Evolutionary conservation across 192 early-diverging fungal species (phyloP).

Genomic region (Backusella tarrabulga): DNA sequence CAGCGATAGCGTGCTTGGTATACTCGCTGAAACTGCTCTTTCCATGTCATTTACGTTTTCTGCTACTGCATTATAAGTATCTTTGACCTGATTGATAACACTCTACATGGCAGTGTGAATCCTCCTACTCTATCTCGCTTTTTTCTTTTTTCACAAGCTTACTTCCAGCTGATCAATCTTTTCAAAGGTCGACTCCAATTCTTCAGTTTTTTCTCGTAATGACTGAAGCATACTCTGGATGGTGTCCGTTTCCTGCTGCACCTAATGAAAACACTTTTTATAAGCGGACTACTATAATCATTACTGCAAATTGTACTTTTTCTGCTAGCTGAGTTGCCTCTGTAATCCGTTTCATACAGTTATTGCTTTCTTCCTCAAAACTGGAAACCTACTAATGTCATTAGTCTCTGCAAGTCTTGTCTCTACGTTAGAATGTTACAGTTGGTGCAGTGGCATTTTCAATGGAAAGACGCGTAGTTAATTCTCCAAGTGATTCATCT

Average conservation of each 20-base stretch:
- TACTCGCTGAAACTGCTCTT: constrained; percentile 8
- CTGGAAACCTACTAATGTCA: background rate
- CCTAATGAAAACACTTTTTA: background rate
- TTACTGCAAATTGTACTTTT: background rate
- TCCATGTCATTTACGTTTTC: constrained; percentile 17
- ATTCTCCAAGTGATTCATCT: background rate
- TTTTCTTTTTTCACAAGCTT: background rate
- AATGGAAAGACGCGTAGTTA: background rate
- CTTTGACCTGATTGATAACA: constrained; percentile 11
- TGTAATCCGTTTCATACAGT: background rate
- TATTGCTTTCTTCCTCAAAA: background rate
- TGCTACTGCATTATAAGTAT: constrained; percentile 21
- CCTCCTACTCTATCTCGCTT: no score
- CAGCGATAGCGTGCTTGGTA: background rate
- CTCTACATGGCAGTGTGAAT: background rate
- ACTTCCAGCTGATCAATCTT: constrained; percentile 23
- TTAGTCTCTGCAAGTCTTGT: background rate
- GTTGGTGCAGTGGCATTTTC: background rate
- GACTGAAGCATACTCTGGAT: background rate
- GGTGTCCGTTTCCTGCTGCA: background rate
- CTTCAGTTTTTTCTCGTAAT: background rate
- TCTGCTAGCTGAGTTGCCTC: background rate
- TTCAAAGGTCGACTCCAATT: constrained; percentile 6
- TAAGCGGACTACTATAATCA: background rate
- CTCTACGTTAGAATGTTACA: background rate